Evolutionary conservation across 495 filamentous ascomycete genomes (phyloP), one percentile per base, ranked within the genome.

Genomic region (Trichoderma virens): DNA sequence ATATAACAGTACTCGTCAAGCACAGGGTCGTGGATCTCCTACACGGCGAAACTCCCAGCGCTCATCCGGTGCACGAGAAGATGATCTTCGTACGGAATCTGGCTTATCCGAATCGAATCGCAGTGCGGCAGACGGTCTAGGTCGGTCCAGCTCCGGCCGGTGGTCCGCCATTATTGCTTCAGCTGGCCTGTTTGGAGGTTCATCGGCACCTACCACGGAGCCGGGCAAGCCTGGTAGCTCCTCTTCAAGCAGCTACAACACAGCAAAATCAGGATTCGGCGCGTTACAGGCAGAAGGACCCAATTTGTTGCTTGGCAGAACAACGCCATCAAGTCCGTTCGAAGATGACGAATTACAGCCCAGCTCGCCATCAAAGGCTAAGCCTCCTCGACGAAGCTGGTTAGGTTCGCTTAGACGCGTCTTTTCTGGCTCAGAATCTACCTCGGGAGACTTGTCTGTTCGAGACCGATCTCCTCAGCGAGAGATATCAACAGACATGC

Each of bases 281-380:
- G 79, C 82, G 20, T 77, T 87, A 13, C 88, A 88, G 67, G 80
- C 82, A 9, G 88, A 93, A 70, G 87, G 85, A 0, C 86, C 89
- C 38, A 73, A 73, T 2, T 75, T 93, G 31, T 81, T 93, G 28
- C 68, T 78, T 3, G 74, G 75, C 9, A 62, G 3, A 43, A 63
- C n/a, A 14, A 64, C 18, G 13, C 25, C 20, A 6, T n/a, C 31
- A 43, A 16, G 28, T 6, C 8, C 63, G 32, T 5, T 25, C 18
- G 64, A 56, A 5, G 65, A 70, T 18, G 70, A 65, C 3, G 70
- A 70, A 2, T 67, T 64, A 11, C 66, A 65, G 30, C 75, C 76
- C 1, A 77, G 80, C 2, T 79, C 75, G 64, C 81, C 81, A 3
- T 78, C 75, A 43, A 83, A 83, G 70, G 73, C 56, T 63, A 82